A percentile compares a stretch with the other conserved stretches of the same genome.
Evolutionary conservation across 306 rosid genomes (phyloP).

Genomic region (Amphicarpaea edgeworthii): DNA sequence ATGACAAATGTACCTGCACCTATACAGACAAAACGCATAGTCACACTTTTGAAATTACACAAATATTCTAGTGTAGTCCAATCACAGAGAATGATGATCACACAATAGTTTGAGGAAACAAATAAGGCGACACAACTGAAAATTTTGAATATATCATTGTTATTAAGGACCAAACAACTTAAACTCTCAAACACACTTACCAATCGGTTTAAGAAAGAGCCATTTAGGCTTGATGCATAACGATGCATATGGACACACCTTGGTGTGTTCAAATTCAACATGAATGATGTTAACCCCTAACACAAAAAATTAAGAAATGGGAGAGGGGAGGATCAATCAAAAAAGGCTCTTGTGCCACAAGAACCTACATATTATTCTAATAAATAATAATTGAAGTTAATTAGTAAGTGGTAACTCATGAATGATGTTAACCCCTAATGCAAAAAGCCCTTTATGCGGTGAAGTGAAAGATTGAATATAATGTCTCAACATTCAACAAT

Average conservation of each 20-base stretch:
- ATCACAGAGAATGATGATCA: background rate
- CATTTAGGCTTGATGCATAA: background rate
- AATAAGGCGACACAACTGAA: background rate
- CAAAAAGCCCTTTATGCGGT: background rate
- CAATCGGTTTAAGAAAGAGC: background rate
- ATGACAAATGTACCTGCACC: conserved; percentile 28
- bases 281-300: background rate
- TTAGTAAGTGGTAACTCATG: no score
- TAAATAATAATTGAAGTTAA: no score
- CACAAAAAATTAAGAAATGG: no score
- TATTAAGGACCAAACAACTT: background rate
- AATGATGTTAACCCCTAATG: no score
- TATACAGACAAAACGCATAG: conserved; percentile 16
- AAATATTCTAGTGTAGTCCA: background rate
- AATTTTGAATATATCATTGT: background rate
- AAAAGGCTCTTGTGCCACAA: no score
- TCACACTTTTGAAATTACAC: conserved; percentile 4
- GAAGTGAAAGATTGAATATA: background rate
- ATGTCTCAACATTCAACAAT: background rate
- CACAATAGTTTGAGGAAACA: conserved; percentile 4
- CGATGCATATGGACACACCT: background rate
- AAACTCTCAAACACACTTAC: background rate
- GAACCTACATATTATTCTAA: no score
- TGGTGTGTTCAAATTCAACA: no score
- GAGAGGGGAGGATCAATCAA: no score